A percentile compares a stretch with the other conserved stretches of the same genome.
phyloP scores from a whole-genome alignment of 495 filamentous ascomycete genomes.

The Bombardia bombarda region DNA sequence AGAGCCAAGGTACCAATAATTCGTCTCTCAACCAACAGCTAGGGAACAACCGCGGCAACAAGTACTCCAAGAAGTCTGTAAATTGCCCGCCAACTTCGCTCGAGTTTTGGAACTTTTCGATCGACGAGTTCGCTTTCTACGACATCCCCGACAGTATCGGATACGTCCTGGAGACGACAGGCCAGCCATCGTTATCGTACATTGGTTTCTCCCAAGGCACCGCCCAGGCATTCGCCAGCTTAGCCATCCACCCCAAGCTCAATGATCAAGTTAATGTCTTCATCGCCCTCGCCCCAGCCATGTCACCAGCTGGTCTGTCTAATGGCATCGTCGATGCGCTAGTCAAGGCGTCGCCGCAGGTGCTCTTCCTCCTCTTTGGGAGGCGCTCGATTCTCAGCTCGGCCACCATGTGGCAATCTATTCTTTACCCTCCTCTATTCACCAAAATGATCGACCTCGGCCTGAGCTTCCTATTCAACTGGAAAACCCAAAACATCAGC shows the following conservation, averaged over 20 bases:
- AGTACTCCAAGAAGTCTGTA: conserved; percentile 92
- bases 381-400: conserved; percentile 86
- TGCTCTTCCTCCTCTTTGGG: conserved; percentile 92
- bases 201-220: conserved; percentile 97
- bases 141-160: conserved; percentile 92
- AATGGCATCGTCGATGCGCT: conserved; percentile 86
- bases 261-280: conserved; percentile 95
- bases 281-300: conserved; percentile 93
- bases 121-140: conserved; percentile 96
- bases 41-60: conserved; percentile 96
- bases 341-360: conserved; percentile 86
- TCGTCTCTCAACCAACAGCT: conserved; percentile 38
- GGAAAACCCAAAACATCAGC: conserved; percentile 80
- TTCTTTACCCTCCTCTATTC: conserved; percentile 92
- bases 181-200: conserved; percentile 81
- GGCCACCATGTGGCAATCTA: conserved; percentile 93
- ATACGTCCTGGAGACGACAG: conserved; percentile 81
- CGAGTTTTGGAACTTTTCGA: conserved; percentile 93
- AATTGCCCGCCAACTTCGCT: conserved; percentile 61
- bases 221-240: conserved; percentile 88
- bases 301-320: conserved; percentile 86
- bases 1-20: conserved; percentile 1
- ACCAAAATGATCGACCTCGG: conserved; percentile 79
- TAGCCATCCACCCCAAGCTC: conserved; percentile 87
- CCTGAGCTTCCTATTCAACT: conserved; percentile 78